Evolutionary conservation across 768 basidiomycete genomes (phyloP), one percentile per base, ranked within the genome.

Genomic region (Termitomyces sp.): DNA sequence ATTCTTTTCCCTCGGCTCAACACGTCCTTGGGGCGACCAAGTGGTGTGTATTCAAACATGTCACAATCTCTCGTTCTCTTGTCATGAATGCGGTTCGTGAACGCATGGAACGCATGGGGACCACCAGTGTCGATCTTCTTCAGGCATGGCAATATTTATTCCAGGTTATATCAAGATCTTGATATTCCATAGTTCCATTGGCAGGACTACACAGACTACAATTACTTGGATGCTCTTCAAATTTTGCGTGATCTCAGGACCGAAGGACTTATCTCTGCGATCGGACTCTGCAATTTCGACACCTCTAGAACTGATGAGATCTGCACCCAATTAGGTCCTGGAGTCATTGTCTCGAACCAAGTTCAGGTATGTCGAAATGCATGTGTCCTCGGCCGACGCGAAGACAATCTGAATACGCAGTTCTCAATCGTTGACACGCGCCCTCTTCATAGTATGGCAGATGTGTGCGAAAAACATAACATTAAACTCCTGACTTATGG

Each of bases 221-320:
- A 70, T n/a, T 80, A 79, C 59, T 59, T 80, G 28, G 63, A 61
- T 2, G 76, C 76, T 1, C 64, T 81, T 45, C 74, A 77, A 30
- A 72, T 83, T 59, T 74, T 92, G 6, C 73, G 77, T 17, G 79
- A 84, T 58, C 69, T 92, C n/a, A 82, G 80, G 62, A 61, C 70
- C 1, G 79, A 84, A 54, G 84, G 83, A 3, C 66, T 79, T 58
- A 86, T 91, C 60, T 71, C 76, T 19, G 77, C 82, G 16, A 77
- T 93, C 25, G 91, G 91, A 2, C 73, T 93, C 42, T 88, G 87
- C 69, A 93, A 93, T 67, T 93, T 93, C 61, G 90, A 93, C 69
- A 71, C 89, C 0, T 77, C 79, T 44, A 77, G 80, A 47, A 88
- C 84, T 39, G 86, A 90, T 66, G 89, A 92, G 68, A 89, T 92